A percentile compares a stretch with the other conserved stretches of the same genome.
Conservation (phyloP, 2,329 filamentous ascomycete species). For the Colletotrichum cordylinicola region DNA sequence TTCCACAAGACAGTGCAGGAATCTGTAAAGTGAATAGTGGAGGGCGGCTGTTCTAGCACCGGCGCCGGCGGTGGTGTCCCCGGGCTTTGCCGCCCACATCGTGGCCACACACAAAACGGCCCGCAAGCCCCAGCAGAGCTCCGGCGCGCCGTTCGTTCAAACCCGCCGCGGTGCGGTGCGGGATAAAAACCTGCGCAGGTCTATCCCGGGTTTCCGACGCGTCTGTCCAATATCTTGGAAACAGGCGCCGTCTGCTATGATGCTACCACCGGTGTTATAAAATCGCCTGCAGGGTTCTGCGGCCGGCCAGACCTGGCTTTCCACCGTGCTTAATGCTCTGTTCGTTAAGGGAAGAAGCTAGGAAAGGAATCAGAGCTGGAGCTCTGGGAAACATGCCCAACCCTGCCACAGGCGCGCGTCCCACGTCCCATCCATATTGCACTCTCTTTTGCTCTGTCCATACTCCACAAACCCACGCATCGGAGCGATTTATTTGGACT, state of each 20-base stretch:
- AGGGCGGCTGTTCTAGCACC: background rate
- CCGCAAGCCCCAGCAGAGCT: background rate
- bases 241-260: background rate
- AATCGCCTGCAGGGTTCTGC: background rate
- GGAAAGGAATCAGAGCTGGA: background rate
- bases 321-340: background rate
- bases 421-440: background rate
- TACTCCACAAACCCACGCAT: background rate
- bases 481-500: background rate
- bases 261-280: background rate
- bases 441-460: background rate
- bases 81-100: background rate
- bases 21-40: constrained; percentile 15
- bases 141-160: background rate
- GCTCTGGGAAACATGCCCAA: background rate
- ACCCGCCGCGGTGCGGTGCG: background rate
- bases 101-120: background rate
- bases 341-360: background rate
- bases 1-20: constrained; percentile 7
- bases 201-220: background rate
- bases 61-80: background rate
- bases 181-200: background rate
- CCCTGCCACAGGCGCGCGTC: background rate
- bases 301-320: background rate
- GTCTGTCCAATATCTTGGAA: background rate